Percentiles rank a stretch among this genome's conserved stretches.
Conservation (phyloP, 2,329 filamentous ascomycete genomes). For the Ophiocordyceps camponoti-saundersi region DNA sequence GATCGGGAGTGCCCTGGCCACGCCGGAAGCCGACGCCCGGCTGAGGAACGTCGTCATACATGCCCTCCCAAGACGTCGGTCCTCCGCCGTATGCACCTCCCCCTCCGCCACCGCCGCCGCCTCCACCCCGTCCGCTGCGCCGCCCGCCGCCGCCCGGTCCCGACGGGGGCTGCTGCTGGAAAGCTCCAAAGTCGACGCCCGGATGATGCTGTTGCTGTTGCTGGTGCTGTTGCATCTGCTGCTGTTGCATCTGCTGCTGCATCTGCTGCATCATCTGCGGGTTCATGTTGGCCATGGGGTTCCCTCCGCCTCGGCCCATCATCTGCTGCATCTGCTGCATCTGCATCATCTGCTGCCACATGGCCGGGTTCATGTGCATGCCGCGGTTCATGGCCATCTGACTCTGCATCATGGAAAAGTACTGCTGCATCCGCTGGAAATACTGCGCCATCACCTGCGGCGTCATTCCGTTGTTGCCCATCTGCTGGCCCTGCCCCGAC, state of each 20-base stretch:
- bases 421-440: constrained; percentile 96
- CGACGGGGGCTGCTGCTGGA: constrained; percentile 27
- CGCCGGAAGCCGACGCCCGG: constrained; percentile 33
- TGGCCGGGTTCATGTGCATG: constrained; percentile 57
- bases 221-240: constrained; percentile 6
- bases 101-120: constrained; percentile 28
- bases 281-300: constrained; percentile 18
- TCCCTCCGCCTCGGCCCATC: constrained; percentile 25
- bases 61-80: constrained; percentile 88
- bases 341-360: constrained; percentile 62
- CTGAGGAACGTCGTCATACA: constrained; percentile 92
- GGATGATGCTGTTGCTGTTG: constrained; percentile 5
- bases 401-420: constrained; percentile 88
- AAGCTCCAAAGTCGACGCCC: no score
- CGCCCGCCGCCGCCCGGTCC: constrained; percentile 6
- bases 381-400: constrained; percentile 72
- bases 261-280: constrained; percentile 44
- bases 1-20: constrained; percentile 22
- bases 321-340: constrained; percentile 54
- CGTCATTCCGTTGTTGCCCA: constrained; percentile 54
- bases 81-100: constrained; percentile 34
- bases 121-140: constrained; percentile 7
- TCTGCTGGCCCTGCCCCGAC: constrained; percentile 21
- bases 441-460: constrained; percentile 97
- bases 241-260: constrained; percentile 23